Percentiles rank a stretch among this genome's conserved stretches.
Conservation (phyloP, 164 flowering plant species). For the Vitis rupestris region DNA sequence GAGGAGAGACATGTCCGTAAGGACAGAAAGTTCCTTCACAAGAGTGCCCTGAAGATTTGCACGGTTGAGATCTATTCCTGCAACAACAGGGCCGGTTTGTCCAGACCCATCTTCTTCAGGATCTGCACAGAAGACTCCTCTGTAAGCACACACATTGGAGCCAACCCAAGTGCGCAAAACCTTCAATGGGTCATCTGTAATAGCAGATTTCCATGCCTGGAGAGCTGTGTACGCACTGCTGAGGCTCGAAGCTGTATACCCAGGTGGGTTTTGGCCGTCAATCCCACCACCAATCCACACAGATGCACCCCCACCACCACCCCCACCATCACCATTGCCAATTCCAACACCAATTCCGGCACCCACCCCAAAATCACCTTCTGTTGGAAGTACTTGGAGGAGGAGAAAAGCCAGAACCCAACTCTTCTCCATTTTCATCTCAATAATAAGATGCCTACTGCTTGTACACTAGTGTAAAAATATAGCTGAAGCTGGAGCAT, state of each 20-base stretch:
- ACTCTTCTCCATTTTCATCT: slow-evolving; percentile 23
- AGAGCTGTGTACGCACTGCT: slow-evolving; percentile 63
- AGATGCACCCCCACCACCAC: slow-evolving; percentile 41
- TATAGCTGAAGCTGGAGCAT: no score
- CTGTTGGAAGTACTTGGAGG: slow-evolving; percentile 19
- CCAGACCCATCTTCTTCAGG: slow-evolving; percentile 22
- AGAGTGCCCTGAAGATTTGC: slow-evolving; percentile 69
- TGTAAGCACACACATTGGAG: slow-evolving; percentile 77
- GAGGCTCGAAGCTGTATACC: slow-evolving; percentile 30
- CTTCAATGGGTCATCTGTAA: slow-evolving; percentile 71
- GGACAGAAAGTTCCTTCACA: slow-evolving; percentile 66
- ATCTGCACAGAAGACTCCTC: slow-evolving; percentile 70
- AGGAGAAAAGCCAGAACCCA: slow-evolving; percentile 25
- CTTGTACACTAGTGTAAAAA: no score
- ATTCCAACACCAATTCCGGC: slow-evolving; percentile 28
- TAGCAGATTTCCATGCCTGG: slow-evolving; percentile 91
- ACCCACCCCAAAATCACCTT: slow-evolving; percentile 37
- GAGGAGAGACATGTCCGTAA: slow-evolving; percentile 58
- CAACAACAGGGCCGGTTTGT: slow-evolving; percentile 29
- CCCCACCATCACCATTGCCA: slow-evolving; percentile 27
- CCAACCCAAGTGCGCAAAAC: slow-evolving; percentile 70
- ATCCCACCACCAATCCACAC: slow-evolving; percentile 56
- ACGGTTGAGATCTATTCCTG: slow-evolving; percentile 84
- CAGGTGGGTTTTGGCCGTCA: slow-evolving; percentile 23
- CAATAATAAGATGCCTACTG: no score